Conservation (phyloP, 75 land plant species). For the Pinus tabuliformis region DNA sequence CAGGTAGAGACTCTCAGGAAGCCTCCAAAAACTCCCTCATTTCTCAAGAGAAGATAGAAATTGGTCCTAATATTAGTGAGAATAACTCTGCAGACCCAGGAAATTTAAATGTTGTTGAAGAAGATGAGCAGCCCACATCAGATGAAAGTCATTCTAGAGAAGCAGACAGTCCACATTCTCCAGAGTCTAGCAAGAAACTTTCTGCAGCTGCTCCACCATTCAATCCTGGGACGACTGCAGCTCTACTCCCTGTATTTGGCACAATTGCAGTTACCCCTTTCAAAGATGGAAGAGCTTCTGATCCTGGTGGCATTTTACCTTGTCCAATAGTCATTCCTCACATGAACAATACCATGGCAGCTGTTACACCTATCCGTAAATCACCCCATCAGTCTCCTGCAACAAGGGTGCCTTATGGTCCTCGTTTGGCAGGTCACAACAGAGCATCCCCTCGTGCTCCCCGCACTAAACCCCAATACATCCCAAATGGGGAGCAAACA, state of each 20-base stretch:
- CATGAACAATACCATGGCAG: conserved; percentile 5
- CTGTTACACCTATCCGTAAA: conserved; percentile 21
- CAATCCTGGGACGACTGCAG: conserved; percentile 55
- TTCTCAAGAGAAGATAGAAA: conserved; percentile 6
- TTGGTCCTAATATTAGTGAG: neutral
- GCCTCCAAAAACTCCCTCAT: neutral
- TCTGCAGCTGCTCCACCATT: conserved; percentile 84
- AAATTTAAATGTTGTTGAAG: conserved; percentile 2
- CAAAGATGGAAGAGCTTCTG: conserved; percentile 36
- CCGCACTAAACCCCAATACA: conserved; percentile 26
- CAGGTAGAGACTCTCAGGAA: conserved; percentile 5
- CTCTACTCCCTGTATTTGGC: conserved; percentile 25
- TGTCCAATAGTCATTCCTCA: conserved; percentile 53
- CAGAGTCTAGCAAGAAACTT: conserved; percentile 34
- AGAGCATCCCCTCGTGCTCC: conserved; percentile 26
- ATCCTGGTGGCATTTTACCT: conserved; percentile 54
- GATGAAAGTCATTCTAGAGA: neutral
- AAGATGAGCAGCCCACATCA: conserved; percentile 1
- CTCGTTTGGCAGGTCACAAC: conserved; percentile 52
- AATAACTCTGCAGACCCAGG: neutral
- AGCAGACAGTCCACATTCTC: neutral
- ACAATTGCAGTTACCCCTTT: conserved; percentile 40
- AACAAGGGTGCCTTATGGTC: conserved; percentile 72
- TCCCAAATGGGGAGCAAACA: conserved; percentile 9
- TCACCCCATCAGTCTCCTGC: conserved; percentile 55